These are phyloP conservation scores for Scytalidium sp. DNA, from an alignment of 2,329 filamentous ascomycete species.

Conservation along the genomic window DNA sequence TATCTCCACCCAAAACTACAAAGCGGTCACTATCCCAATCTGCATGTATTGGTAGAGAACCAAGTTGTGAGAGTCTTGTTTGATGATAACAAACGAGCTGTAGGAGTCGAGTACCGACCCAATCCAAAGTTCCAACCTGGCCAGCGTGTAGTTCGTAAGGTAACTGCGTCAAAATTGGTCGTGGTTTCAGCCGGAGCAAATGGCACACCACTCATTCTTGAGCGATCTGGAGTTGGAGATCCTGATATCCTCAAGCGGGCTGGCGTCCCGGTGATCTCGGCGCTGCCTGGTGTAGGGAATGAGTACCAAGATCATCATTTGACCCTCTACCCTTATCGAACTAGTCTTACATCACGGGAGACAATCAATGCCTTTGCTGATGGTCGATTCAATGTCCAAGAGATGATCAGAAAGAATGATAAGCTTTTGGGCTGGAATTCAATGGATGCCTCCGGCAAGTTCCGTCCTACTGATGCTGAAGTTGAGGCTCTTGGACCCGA, in stretches of 20 bases:
- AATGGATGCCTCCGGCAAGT: constrained; percentile 45
- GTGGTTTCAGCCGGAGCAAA: constrained; percentile 31
- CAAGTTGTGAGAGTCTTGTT: constrained; percentile 52
- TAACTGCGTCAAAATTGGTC: constrained; percentile 51
- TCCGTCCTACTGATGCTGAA: constrained; percentile 54
- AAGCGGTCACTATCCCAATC: constrained; percentile 44
- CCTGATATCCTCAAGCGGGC: constrained; percentile 40
- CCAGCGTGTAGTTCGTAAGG: constrained; percentile 20
- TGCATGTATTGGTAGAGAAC: constrained; percentile 53
- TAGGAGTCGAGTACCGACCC: constrained; percentile 53
- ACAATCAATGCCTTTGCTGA: constrained; percentile 47
- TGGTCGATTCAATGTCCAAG: constrained; percentile 37
- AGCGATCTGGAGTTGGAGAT: constrained; percentile 56
- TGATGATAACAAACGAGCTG: constrained; percentile 39
- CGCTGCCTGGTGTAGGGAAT: constrained; percentile 45
- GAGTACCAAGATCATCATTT: constrained; percentile 53
- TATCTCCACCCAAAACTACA: constrained; percentile 48
- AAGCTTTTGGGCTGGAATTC: constrained; percentile 50
- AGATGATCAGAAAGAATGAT: constrained; percentile 41
- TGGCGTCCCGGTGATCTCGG: constrained; percentile 38
- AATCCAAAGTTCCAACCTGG: constrained; percentile 36
- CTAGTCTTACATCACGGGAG: constrained; percentile 36
- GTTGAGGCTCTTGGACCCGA: constrained; percentile 48
- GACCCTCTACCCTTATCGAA: constrained; percentile 45
- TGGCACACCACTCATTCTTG: constrained; percentile 39